Conservation (phyloP, 2,329 filamentous ascomycete genomes). For the Alternaria sp. region DNA sequence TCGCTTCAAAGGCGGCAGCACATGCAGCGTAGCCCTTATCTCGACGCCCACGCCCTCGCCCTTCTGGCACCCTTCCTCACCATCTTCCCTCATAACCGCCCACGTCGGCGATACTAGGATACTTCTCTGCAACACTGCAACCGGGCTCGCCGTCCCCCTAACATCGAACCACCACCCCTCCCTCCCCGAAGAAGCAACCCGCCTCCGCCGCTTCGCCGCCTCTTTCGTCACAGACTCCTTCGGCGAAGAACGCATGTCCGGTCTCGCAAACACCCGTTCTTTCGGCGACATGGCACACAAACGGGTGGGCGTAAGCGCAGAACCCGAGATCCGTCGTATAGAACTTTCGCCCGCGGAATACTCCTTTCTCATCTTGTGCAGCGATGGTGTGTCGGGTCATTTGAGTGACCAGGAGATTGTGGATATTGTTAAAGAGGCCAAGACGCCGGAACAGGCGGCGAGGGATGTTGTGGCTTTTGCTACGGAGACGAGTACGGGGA, state of each 20-base stretch:
- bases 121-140: conserved; percentile 84
- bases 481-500: conserved; percentile 73
- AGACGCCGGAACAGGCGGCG: conserved; percentile 85
- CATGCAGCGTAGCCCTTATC: conserved; percentile 86
- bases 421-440: conserved; percentile 91
- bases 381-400: conserved; percentile 86
- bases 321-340: conserved; percentile 83
- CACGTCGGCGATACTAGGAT: conserved; percentile 95
- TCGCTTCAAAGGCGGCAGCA: conserved; percentile 92
- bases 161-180: conserved; percentile 93
- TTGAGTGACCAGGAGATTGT: conserved; percentile 94
- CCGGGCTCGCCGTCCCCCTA: conserved; percentile 78
- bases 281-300: conserved; percentile 95
- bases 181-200: conserved; percentile 80
- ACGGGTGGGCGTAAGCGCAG: conserved; percentile 89
- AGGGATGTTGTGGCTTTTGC: conserved; percentile 83
- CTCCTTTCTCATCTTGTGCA: conserved; percentile 85
- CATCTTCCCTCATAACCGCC: conserved; percentile 81
- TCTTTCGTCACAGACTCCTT: conserved; percentile 95
- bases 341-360: conserved; percentile 85
- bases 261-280: conserved; percentile 89
- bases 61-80: conserved; percentile 91
- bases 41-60: conserved; percentile 90
- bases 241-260: conserved; percentile 93
- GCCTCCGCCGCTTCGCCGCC: conserved; percentile 83